Base-by-base conservation (phyloP, 306 rosid species). In the Glycine latifolia region DNA sequence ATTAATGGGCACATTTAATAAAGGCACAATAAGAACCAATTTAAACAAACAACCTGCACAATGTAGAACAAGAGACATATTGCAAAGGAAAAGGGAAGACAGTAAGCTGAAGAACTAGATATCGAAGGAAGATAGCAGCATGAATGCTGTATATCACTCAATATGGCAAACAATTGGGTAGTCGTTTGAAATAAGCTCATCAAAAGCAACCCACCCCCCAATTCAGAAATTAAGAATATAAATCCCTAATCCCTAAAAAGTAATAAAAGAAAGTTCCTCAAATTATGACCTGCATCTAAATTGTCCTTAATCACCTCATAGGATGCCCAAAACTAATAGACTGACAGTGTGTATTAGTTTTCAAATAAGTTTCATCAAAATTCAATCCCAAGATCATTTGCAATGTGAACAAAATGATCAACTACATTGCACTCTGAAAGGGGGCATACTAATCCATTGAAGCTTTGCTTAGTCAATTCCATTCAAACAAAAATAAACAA, bases 391-490 rank as follows among this genome's bases (percentile, higher is more conserved):
- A 26, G 11, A 48, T 48, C 47, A 80, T 16, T 58, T 41, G 47
- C 44, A 67, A 47, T 60, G 47, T 67, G 17, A 66, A 50, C 44
- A 16, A 73, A 67, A 55, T 39, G 9, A 33, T 56, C 48, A 68
- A 55, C 15, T 41, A 58, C n/a, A 79, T 67, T 67, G 63, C 60
- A 67, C 39, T 39, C 26, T 17, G 33, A 17, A 7, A 55, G 33
- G 11, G 49, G 14, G 59, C 65, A 12, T 53, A 37, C 13, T 79
- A 14, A 46, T 44, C 33, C 39, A 44, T 59, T 47, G 48, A 70
- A 44, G 26, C n/a, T 69, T 70, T 14, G 68, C 76, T 79, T 47
- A 47, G 46, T 62, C 79, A 80, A 33, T 55, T 75, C 6, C 79
- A 74, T 12, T 48, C 41, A 56, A 55, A 41, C 31, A 62, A 17